A percentile compares a stretch with the other conserved stretches of the same genome.
Evolutionary conservation across 2,329 filamentous ascomycete genomes (phyloP).

Genomic region (Rhynchosporium graminicola): DNA sequence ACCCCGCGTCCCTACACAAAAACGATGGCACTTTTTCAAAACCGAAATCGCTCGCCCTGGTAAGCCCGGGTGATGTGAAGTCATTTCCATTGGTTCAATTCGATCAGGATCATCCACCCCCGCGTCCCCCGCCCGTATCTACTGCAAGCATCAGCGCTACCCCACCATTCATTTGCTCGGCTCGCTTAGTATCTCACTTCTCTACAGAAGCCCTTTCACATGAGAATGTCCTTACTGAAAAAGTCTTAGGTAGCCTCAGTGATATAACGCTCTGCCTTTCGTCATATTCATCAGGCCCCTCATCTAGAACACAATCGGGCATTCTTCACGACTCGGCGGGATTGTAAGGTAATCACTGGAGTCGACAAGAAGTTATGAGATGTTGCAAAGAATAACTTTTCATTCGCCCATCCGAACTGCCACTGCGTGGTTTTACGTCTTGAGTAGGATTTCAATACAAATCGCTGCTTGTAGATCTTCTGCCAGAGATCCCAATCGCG

Average conservation of each 20-base stretch:
- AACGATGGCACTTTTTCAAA: not conserved
- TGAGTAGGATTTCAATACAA: not conserved
- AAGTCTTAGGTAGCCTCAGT: no score
- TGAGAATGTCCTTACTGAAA: no score
- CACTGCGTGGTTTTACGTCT: not conserved
- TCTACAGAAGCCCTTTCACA: no score
- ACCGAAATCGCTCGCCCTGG: constrained; percentile 18
- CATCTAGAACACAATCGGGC: no score
- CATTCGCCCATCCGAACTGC: not conserved
- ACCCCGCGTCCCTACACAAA: not conserved
- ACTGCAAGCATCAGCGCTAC: constrained; percentile 20
- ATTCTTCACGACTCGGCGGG: no score
- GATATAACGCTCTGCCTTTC: no score
- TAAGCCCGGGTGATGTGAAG: constrained; percentile 7
- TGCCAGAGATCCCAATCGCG: not conserved
- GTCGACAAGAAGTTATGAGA: no score
- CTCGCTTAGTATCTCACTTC: not conserved
- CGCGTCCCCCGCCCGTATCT: constrained; percentile 24
- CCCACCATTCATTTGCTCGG: constrained; percentile 16
- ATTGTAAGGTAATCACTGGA: no score
- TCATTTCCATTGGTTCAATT: not conserved
- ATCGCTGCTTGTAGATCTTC: not conserved
- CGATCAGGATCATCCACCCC: constrained; percentile 16
- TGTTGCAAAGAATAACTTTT: not conserved
- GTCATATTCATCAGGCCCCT: no score